These are phyloP conservation scores for Pseudogymnoascus sp. DNA, from an alignment of 2,329 filamentous ascomycete genomes.

Conservation along the genomic window DNA sequence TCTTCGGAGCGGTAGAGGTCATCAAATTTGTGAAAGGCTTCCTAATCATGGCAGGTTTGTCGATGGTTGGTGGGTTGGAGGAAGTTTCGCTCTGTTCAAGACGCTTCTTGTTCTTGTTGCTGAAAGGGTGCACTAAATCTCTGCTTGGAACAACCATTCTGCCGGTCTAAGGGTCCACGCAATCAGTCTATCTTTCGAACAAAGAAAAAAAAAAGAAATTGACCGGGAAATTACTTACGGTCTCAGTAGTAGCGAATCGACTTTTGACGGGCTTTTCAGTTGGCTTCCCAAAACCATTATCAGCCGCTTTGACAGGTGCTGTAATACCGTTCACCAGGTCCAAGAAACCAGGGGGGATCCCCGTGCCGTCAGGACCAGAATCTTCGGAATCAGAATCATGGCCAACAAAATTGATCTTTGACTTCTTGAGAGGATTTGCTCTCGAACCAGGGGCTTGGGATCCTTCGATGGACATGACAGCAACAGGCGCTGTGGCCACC, in stretches of 20 bases:
- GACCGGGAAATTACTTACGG: neutral
- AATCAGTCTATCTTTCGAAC: neutral
- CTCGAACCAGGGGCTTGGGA: neutral
- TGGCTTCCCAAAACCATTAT: neutral
- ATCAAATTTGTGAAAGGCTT: slow-evolving; percentile 2
- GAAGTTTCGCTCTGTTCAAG: neutral
- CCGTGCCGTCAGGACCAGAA: neutral
- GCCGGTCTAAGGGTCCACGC: neutral
- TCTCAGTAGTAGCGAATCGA: neutral
- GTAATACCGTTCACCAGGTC: neutral
- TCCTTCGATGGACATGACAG: neutral
- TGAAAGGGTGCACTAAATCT: neutral
- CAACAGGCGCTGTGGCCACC: neutral
- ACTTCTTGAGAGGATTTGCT: neutral
- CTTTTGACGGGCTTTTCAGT: neutral
- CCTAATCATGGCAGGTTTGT: neutral
- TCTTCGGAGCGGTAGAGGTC: neutral
- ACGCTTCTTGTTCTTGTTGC: neutral
- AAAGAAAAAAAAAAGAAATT: neutral
- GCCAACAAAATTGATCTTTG: neutral
- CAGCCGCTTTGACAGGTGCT: neutral
- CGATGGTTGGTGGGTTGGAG: neutral
- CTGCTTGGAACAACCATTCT: neutral
- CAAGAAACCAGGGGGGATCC: neutral
- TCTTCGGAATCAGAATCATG: neutral